Evolutionary conservation across 495 filamentous ascomycete genomes (phyloP).

Genomic region (Tuber calosporum): DNA sequence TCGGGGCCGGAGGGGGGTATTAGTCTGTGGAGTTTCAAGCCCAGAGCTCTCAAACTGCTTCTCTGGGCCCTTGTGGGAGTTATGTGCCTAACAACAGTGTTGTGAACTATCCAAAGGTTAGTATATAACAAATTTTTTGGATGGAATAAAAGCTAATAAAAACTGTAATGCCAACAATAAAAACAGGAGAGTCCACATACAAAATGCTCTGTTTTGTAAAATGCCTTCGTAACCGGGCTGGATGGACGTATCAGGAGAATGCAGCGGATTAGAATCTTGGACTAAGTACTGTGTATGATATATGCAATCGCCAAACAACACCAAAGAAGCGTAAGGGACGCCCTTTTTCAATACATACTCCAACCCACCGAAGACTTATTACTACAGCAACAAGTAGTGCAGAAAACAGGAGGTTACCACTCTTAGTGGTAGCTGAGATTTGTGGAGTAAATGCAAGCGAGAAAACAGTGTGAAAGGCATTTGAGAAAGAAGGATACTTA

Average conservation of each 20-base stretch:
- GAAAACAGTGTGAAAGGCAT: too few relatives aligned
- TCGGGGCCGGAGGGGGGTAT: too few relatives aligned
- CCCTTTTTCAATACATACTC: too few relatives aligned
- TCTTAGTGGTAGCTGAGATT: neutral
- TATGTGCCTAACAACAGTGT: too few relatives aligned
- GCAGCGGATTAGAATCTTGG: constrained; percentile 1
- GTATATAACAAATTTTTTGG: too few relatives aligned
- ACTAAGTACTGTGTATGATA: constrained; percentile 7
- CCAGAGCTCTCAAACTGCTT: too few relatives aligned
- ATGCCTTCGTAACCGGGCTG: neutral
- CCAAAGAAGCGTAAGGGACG: neutral
- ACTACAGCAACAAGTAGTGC: constrained; percentile 7
- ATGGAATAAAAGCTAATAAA: too few relatives aligned
- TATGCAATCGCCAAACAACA: constrained; percentile 8
- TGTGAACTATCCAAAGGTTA: too few relatives aligned
- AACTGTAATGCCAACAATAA: constrained; percentile 4
- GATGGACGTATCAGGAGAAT: constrained; percentile 8
- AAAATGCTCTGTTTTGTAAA: constrained; percentile 9
- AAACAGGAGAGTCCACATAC: constrained; percentile 1
- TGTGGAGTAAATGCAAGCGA: too few relatives aligned
- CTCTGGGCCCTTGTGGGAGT: too few relatives aligned
- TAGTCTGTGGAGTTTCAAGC: too few relatives aligned
- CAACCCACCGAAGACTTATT: neutral
- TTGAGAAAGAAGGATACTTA: too few relatives aligned
- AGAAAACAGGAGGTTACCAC: neutral